Base-by-base conservation (phyloP, 371 early-diverging fungal species). In the Mucor saturninus region DNA sequence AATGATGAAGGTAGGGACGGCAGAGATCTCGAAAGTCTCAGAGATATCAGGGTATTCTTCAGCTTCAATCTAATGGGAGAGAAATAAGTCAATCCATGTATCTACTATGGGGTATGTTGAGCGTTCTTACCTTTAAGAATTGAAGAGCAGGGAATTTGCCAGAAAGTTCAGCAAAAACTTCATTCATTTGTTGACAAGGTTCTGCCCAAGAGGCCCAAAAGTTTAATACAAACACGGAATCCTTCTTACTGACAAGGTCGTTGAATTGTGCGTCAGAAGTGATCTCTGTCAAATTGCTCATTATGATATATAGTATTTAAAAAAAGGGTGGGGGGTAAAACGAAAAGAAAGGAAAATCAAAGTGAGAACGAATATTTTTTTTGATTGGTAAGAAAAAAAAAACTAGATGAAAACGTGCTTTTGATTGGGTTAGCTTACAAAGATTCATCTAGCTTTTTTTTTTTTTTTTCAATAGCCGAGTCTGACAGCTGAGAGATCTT, bases 191-290 rank as follows among this genome's bases (percentile, higher is more conserved):
- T 64, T 79, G 75, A 80, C 96, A 95, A 39, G 92, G 92, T 52
- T 88, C 88, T 43, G 93, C 94, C 95, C 95, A 98, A 40, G 79
- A 57, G 11, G 97, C 98, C 91, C 91, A 94, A 74, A 97, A 96
- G 81, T 93, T 90, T 57, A 96, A 74, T 9, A 85, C 77, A 55
- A 74, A 64, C 21, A 83, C 80, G 13, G 74, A 59, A 57, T 78
- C 72, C 43, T 72, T 73, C 49, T 72, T 75, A 38, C 64, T 26
- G 30, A 61, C 49, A 11, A 71, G 52, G 10, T 71, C 70, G 11
- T 53, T 58, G 56, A 82, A 79, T 57, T 82, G 76, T 10, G 59
- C 56, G 43, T 79, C 82, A 56, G 63, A 68, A n/a, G 64, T 74
- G 32, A 82, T 75, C n/a, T 82, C 82, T 30, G 69, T 63, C 48